Conservation (phyloP, 768 basidiomycete species). For the Hygrocybe coccinea region DNA sequence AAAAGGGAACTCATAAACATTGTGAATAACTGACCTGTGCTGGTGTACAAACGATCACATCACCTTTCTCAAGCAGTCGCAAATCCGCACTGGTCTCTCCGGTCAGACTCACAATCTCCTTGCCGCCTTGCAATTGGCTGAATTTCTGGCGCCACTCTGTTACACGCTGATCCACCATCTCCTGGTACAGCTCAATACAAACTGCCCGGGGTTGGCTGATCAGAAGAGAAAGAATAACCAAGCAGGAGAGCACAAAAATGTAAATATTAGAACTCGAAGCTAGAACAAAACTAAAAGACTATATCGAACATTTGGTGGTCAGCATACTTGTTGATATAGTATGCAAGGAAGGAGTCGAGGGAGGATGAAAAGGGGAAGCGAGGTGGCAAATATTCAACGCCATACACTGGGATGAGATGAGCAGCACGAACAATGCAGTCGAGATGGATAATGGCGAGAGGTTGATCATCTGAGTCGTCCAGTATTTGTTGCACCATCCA, state of each 20-base stretch:
- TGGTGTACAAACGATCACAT: slow-evolving; percentile 93
- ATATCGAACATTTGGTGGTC: slow-evolving; percentile 17
- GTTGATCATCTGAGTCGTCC: neutral
- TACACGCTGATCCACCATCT: slow-evolving; percentile 92
- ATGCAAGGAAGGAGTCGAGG: slow-evolving; percentile 3
- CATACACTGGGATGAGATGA: slow-evolving; percentile 11
- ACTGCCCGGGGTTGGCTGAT: slow-evolving; percentile 65
- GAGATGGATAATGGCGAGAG: slow-evolving; percentile 25
- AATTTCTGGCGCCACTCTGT: slow-evolving; percentile 89
- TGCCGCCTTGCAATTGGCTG: slow-evolving; percentile 75
- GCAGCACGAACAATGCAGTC: slow-evolving; percentile 12
- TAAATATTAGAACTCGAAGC: no score
- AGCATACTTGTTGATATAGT: slow-evolving; percentile 21
- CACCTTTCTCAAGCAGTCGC: slow-evolving; percentile 81
- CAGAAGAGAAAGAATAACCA: no score
- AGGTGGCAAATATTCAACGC: slow-evolving; percentile 13
- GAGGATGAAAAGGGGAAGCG: neutral
- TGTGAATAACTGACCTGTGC: slow-evolving; percentile 54
- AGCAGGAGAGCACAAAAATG: no score
- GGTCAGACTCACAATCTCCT: slow-evolving; percentile 89
- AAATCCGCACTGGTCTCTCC: slow-evolving; percentile 93
- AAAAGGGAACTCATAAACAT: neutral
- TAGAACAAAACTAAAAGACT: neutral
- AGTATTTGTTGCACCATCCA: slow-evolving; percentile 16
- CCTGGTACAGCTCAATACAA: slow-evolving; percentile 94